Conservation (phyloP, 78 protist species). For the Dictyostelium brefeldianum region DNA sequence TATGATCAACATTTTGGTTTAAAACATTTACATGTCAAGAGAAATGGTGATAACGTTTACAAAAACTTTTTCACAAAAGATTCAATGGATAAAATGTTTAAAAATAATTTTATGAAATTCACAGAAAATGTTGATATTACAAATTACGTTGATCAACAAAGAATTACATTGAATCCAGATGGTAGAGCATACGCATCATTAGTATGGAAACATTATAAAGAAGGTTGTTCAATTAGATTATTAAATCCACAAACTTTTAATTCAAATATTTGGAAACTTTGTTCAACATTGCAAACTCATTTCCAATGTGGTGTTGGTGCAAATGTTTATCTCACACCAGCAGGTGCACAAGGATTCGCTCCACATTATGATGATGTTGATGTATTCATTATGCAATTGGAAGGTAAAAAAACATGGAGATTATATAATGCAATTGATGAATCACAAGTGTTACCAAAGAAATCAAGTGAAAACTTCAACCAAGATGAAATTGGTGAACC, state of each 20-base stretch:
- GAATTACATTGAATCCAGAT: slow-evolving; percentile 82
- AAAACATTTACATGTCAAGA: slow-evolving; percentile 50
- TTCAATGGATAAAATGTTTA: slow-evolving; percentile 71
- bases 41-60: slow-evolving; percentile 25
- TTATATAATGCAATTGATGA: slow-evolving; percentile 72
- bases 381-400: slow-evolving; percentile 92
- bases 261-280: slow-evolving; percentile 65
- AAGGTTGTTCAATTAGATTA: slow-evolving; percentile 89
- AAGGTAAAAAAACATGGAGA: slow-evolving; percentile 93
- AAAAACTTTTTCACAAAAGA: slow-evolving; percentile 63
- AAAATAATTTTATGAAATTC: slow-evolving; percentile 39
- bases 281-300: slow-evolving; percentile 78
- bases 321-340: slow-evolving; percentile 94
- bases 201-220: slow-evolving; percentile 60
- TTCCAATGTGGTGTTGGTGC: slow-evolving; percentile 88
- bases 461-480: slow-evolving; percentile 67
- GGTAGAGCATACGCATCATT: slow-evolving; percentile 76
- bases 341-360: slow-evolving; percentile 93
- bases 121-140: slow-evolving; percentile 82
- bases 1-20: slow-evolving; percentile 77
- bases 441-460: slow-evolving; percentile 35
- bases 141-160: slow-evolving; percentile 64
- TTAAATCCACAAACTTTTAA: slow-evolving; percentile 82
- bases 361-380: slow-evolving; percentile 97
- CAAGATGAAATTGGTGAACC: slow-evolving; percentile 90